Percentiles rank a stretch among this genome's conserved stretches.
Conservation (phyloP, 805 yeast genomes). For the Zygotorulaspora sp. region DNA sequence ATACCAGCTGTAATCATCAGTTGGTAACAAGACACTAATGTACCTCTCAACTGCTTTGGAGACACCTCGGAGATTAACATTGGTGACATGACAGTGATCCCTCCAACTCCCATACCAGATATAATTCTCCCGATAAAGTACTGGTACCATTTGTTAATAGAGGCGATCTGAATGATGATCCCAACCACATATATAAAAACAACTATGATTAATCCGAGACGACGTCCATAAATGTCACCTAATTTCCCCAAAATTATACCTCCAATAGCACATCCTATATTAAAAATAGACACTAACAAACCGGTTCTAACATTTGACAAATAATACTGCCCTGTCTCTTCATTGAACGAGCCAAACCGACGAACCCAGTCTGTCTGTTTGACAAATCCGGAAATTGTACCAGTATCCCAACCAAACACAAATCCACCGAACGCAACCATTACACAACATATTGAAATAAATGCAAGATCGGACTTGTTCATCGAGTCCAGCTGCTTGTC, state of each 20-base stretch:
- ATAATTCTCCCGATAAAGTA: constrained; percentile 60
- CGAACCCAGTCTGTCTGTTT: constrained; percentile 48
- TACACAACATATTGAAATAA: constrained; percentile 23
- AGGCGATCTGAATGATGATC: constrained; percentile 59
- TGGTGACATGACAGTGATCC: constrained; percentile 69
- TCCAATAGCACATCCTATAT: constrained; percentile 72
- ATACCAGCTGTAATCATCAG: constrained; percentile 69
- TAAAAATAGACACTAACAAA: constrained; percentile 54
- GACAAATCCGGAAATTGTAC: constrained; percentile 71
- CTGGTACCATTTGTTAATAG: constrained; percentile 56
- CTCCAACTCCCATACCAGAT: constrained; percentile 78
- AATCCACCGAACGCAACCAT: constrained; percentile 37
- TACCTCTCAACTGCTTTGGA: constrained; percentile 52
- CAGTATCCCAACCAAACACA: constrained; percentile 78
- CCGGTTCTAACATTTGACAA: constrained; percentile 52
- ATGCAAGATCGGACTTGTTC: constrained; percentile 16
- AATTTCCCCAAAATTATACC: constrained; percentile 53
- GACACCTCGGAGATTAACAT: constrained; percentile 50
- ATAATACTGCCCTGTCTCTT: constrained; percentile 41
- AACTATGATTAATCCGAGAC: constrained; percentile 53
- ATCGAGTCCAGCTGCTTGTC: constrained; percentile 14
- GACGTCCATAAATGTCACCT: constrained; percentile 62
- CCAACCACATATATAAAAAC: constrained; percentile 64
- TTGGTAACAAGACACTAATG: constrained; percentile 66
- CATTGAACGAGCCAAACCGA: constrained; percentile 53